Percentiles rank a stretch among this genome's conserved stretches.
Conservation (phyloP, 495 filamentous ascomycete genomes). For the Aspergillus affinis region DNA sequence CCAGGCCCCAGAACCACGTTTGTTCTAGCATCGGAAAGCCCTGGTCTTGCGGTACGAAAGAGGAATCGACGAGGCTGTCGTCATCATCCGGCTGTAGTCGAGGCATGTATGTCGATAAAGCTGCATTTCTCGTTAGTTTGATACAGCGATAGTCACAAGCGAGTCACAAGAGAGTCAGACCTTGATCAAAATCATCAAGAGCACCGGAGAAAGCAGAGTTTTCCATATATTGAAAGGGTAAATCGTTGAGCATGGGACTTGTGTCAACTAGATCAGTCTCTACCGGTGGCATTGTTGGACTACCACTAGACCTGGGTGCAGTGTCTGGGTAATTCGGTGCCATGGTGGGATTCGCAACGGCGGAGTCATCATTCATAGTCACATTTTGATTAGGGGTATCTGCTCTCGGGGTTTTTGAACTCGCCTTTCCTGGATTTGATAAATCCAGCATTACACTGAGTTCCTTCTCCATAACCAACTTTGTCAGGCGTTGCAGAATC, state of each 20-base stretch:
- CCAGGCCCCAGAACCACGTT: constrained; percentile 17
- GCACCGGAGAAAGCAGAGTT: constrained; percentile 15
- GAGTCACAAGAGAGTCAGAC: constrained; percentile 2
- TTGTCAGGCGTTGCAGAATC: constrained; percentile 25
- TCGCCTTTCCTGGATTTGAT: not conserved
- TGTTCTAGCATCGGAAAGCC: constrained; percentile 13
- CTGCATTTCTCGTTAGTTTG: not conserved
- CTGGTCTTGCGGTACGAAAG: not conserved
- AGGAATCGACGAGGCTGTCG: not conserved
- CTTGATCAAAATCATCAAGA: constrained; percentile 17
- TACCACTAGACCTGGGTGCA: not conserved
- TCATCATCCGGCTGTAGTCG: not conserved
- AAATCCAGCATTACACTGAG: constrained; percentile 24
- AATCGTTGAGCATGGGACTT: not conserved
- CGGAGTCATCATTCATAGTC: too few relatives aligned
- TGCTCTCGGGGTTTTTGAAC: too few relatives aligned
- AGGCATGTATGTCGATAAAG: constrained; percentile 7
- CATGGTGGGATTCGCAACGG: not conserved
- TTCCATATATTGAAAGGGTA: constrained; percentile 7
- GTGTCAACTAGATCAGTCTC: not conserved
- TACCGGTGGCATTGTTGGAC: not conserved
- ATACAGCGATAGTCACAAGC: not conserved
- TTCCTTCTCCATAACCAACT: constrained; percentile 33
- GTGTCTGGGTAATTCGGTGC: not conserved
- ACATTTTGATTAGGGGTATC: too few relatives aligned